These are phyloP conservation scores for Debaryomyces sp. DNA, from an alignment of 1,139 yeast species.

Conservation along the genomic window DNA sequence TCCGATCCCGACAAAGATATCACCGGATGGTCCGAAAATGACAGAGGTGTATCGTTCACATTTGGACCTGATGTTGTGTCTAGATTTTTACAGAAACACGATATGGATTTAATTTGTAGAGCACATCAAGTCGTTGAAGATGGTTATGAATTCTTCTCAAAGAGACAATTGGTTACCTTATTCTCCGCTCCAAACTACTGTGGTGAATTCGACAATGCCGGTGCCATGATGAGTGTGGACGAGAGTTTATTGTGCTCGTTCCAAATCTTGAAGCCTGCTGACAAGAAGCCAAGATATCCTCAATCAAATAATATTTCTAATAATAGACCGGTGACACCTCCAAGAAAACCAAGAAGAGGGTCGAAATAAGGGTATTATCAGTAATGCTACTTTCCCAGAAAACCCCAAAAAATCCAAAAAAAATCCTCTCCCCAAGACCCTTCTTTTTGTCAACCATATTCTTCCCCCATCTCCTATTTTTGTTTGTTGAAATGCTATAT, in stretches of 20 bases:
- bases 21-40: constrained; percentile 98
- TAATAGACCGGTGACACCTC: constrained; percentile 64
- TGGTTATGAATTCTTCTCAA: constrained; percentile 95
- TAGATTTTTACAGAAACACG: constrained; percentile 91
- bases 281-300: constrained; percentile 71
- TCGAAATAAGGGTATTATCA: constrained; percentile 39
- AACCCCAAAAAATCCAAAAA: constrained; percentile 3
- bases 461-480: not conserved
- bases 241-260: constrained; percentile 94
- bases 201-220: constrained; percentile 98
- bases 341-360: constrained; percentile 71
- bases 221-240: constrained; percentile 99
- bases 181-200: constrained; percentile 98
- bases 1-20: constrained; percentile 98
- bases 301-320: constrained; percentile 56
- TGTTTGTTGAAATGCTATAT: constrained; percentile 4
- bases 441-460: not conserved
- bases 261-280: constrained; percentile 97
- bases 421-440: not conserved
- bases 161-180: constrained; percentile 92
- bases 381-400: not conserved
- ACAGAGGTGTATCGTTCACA: constrained; percentile 96
- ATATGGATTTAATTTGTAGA: constrained; percentile 95
- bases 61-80: constrained; percentile 98
- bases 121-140: constrained; percentile 99